These are phyloP conservation scores for Phaeosphaeria sp. DNA, from an alignment of 2,329 filamentous ascomycete genomes.

Conservation along the genomic window DNA sequence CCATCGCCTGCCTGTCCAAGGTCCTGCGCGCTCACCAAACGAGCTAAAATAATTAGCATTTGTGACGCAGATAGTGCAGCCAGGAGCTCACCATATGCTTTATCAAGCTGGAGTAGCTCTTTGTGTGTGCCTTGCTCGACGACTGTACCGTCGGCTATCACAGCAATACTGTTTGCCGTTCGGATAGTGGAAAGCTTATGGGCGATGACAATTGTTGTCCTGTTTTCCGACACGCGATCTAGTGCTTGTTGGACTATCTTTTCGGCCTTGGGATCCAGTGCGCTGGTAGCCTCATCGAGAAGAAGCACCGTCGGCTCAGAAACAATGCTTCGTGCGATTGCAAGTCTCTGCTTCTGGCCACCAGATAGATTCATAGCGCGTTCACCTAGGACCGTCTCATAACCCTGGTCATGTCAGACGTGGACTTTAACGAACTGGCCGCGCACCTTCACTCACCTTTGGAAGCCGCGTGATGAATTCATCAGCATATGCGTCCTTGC, in stretches of 20 bases:
- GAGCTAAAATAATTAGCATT: slow-evolving; percentile 47
- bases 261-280: slow-evolving; percentile 91
- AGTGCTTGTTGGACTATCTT: slow-evolving; percentile 92
- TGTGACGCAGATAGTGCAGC: background rate
- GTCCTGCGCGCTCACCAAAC: slow-evolving; percentile 65
- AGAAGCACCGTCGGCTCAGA: slow-evolving; percentile 88
- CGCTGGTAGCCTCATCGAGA: slow-evolving; percentile 85
- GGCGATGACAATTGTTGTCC: slow-evolving; percentile 95
- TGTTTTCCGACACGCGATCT: slow-evolving; percentile 80
- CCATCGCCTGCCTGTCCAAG: slow-evolving; percentile 43
- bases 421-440: too few relatives aligned
- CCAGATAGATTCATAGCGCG: slow-evolving; percentile 89
- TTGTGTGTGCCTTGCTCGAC: slow-evolving; percentile 91
- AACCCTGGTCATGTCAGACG: slow-evolving; percentile 69
- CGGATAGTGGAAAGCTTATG: slow-evolving; percentile 94
- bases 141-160: slow-evolving; percentile 82
- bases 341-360: slow-evolving; percentile 94
- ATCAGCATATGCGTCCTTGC: slow-evolving; percentile 91
- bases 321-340: slow-evolving; percentile 87
- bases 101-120: slow-evolving; percentile 72
- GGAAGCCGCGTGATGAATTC: slow-evolving; percentile 78
- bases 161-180: slow-evolving; percentile 92
- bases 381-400: slow-evolving; percentile 91
- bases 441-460: slow-evolving; percentile 28
- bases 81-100: slow-evolving; percentile 68